phyloP scores from a whole-genome alignment of 2,329 filamentous ascomycete genomes.

The Scleromitrula shiraiana region DNA sequence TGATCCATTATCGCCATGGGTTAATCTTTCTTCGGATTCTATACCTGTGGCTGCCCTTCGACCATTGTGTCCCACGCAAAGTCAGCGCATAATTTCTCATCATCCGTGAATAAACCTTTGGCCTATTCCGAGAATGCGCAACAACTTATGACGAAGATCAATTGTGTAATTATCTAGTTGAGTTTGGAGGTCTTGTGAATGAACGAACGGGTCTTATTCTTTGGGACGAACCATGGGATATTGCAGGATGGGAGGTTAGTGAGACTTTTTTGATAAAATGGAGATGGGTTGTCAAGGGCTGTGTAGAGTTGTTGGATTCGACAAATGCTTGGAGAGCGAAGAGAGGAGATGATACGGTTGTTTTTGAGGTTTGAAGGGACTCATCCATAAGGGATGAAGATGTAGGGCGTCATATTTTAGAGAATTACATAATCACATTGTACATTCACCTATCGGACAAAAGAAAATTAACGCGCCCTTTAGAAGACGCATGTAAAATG shows the following conservation, averaged over 20 bases:
- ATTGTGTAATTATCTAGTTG: conserved; percentile 36
- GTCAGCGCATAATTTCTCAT: conserved; percentile 35
- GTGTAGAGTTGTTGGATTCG: conserved; percentile 26
- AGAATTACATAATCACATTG: too few species aligned
- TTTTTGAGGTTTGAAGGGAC: background rate
- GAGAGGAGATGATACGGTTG: conserved; percentile 27
- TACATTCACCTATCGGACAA: too few species aligned
- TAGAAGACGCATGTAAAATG: too few species aligned
- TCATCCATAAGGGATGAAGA: background rate
- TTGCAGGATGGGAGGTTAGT: conserved; percentile 35
- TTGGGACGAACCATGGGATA: conserved; percentile 36
- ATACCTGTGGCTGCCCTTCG: conserved; percentile 27
- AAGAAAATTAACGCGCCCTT: too few species aligned
- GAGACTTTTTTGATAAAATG: conserved; percentile 35
- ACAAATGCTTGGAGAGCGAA: conserved; percentile 32
- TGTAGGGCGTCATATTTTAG: background rate
- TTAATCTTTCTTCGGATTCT: conserved; percentile 28
- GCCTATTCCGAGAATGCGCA: conserved; percentile 32
- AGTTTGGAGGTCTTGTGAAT: conserved; percentile 32
- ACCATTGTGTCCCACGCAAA: conserved; percentile 33
- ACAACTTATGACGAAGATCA: conserved; percentile 38
- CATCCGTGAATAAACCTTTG: conserved; percentile 37
- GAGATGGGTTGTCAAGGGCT: conserved; percentile 28
- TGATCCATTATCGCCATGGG: conserved; percentile 23
- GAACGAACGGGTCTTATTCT: conserved; percentile 16